Conservation (phyloP, 1,139 yeast genomes). For the Geotrichum europaeum region DNA sequence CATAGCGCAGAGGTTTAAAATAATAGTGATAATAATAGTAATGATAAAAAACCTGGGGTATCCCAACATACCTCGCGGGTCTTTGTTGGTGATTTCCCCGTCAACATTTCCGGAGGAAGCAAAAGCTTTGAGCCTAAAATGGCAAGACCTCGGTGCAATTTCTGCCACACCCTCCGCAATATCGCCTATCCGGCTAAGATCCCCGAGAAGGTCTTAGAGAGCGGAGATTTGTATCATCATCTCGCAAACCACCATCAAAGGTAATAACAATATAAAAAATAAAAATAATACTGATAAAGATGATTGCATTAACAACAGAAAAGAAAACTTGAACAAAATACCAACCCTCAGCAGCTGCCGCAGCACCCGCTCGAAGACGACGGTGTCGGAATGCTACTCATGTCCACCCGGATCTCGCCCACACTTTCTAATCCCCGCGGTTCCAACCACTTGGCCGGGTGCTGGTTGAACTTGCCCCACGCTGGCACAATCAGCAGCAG, state of each 20-base stretch:
- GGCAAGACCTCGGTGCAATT: background rate
- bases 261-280: background rate
- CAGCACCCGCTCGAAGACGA: background rate
- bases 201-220: background rate
- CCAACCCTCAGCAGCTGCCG: background rate
- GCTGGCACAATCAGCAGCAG: conserved; percentile 14
- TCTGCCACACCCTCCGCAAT: too few species aligned
- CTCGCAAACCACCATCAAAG: too few species aligned
- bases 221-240: background rate
- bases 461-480: conserved; percentile 14
- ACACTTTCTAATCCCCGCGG: background rate
- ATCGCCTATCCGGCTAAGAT: too few species aligned
- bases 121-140: background rate
- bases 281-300: background rate
- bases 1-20: background rate
- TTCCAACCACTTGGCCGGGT: conserved; percentile 13
- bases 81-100: background rate
- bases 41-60: background rate
- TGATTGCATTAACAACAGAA: background rate
- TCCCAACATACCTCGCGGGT: background rate
- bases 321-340: background rate
- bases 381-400: background rate
- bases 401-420: background rate
- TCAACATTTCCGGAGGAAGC: too few species aligned
- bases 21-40: background rate